phyloP scores from a whole-genome alignment of 306 rosid species.

The Acacia acuminata region DNA sequence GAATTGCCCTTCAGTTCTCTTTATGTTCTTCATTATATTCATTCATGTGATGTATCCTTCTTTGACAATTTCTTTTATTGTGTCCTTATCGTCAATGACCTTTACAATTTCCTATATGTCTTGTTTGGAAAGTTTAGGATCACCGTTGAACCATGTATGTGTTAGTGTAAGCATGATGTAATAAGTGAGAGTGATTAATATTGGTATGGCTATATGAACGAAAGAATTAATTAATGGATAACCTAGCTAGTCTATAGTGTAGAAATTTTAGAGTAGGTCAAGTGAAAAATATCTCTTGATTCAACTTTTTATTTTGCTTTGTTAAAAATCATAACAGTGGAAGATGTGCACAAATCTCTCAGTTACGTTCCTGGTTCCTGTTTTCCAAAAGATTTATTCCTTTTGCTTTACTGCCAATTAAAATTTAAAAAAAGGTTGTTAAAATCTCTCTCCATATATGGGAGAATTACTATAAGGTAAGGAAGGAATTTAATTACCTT shows the following conservation, averaged over 20 bases:
- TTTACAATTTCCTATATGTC: not conserved
- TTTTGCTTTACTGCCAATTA: not conserved
- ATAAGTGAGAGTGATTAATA: not conserved
- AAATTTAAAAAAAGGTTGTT: not conserved
- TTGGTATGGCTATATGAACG: not conserved
- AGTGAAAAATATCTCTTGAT: not conserved
- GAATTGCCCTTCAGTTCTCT: not conserved
- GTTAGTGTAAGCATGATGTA: not conserved
- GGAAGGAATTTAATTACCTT: no score
- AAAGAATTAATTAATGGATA: not conserved
- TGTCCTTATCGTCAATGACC: not conserved
- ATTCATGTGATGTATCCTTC: constrained; percentile 13
- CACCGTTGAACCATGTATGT: not conserved
- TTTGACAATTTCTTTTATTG: not conserved
- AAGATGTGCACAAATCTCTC: not conserved
- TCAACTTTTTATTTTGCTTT: not conserved
- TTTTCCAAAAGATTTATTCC: not conserved
- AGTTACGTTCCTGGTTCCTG: not conserved
- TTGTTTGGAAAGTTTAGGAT: not conserved
- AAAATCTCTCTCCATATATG: not conserved
- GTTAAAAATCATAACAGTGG: not conserved
- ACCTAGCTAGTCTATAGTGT: not conserved
- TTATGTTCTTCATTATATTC: not conserved
- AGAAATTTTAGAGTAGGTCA: not conserved
- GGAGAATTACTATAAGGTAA: no score